These are phyloP conservation scores for Trichophyton simii DNA, from an alignment of 2,329 filamentous ascomycete genomes.

Conservation along the genomic window DNA sequence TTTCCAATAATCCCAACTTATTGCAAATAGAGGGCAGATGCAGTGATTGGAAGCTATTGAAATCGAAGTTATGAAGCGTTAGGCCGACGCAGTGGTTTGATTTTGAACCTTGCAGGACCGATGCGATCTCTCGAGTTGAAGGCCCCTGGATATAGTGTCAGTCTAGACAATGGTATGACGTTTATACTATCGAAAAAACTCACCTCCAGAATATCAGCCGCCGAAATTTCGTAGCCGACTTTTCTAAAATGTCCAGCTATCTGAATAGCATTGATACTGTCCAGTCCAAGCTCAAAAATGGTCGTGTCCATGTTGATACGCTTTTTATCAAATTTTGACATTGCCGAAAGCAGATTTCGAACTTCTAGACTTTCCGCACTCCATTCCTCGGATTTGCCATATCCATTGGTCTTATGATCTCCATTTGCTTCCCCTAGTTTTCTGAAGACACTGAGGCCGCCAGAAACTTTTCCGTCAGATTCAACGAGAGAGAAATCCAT, in stretches of 20 bases:
- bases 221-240: conserved; percentile 46
- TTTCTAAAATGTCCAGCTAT: conserved; percentile 56
- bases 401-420: conserved; percentile 4
- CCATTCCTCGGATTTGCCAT: conserved; percentile 29
- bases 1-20: conserved; percentile 20
- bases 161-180: neutral
- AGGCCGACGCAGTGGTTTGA: conserved; percentile 15
- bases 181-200: neutral
- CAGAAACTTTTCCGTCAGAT: neutral
- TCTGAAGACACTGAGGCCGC: conserved; percentile 11
- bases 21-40: conserved; percentile 26
- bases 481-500: conserved; percentile 15
- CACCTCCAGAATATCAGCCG: conserved; percentile 61
- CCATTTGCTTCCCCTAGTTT: conserved; percentile 4
- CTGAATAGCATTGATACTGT: conserved; percentile 78
- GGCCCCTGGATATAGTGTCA: conserved; percentile 20
- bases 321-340: conserved; percentile 42
- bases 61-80: conserved; percentile 30
- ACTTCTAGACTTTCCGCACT: conserved; percentile 41
- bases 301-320: conserved; percentile 51
- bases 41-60: conserved; percentile 39
- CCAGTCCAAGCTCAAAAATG: conserved; percentile 77
- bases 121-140: conserved; percentile 25
- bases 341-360: conserved; percentile 43
- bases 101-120: conserved; percentile 29